A percentile compares a stretch with the other conserved stretches of the same genome.
Evolutionary conservation across 2,329 filamentous ascomycete species (phyloP).

Genomic region (Camillea tinctor): DNA sequence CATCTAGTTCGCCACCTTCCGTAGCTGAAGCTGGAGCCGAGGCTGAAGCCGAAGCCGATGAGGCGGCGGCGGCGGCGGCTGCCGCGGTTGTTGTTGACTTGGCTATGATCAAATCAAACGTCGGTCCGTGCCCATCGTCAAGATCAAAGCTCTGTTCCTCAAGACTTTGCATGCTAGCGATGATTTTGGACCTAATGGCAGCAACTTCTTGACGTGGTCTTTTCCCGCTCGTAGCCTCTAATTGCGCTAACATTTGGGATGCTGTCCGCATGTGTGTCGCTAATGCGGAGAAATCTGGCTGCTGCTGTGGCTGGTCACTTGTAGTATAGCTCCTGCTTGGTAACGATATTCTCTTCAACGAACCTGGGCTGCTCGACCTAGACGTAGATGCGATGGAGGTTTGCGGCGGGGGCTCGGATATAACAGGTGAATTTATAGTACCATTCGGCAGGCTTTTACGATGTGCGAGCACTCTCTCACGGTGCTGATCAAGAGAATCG

Average conservation of each 20-base stretch:
- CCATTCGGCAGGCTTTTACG: conserved; percentile 27
- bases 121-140: conserved; percentile 70
- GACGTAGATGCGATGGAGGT: conserved; percentile 69
- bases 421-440: conserved; percentile 41
- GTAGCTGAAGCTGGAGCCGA: conserved; percentile 42
- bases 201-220: conserved; percentile 77
- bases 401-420: conserved; percentile 63
- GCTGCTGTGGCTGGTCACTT: conserved; percentile 58
- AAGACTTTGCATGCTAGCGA: conserved; percentile 84
- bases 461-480: conserved; percentile 20
- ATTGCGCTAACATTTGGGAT: conserved; percentile 81
- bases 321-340: conserved; percentile 53
- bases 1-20: conserved; percentile 33
- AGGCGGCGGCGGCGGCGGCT: too few relatives aligned
- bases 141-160: conserved; percentile 82
- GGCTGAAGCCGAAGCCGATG: conserved; percentile 33
- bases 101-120: conserved; percentile 80
- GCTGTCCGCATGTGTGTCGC: conserved; percentile 87
- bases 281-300: conserved; percentile 71
- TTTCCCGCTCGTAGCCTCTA: conserved; percentile 78
- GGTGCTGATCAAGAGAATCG: conserved; percentile 35
- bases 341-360: conserved; percentile 60
- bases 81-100: conserved; percentile 49
- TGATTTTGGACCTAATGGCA: conserved; percentile 81
- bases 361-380: conserved; percentile 65